These are phyloP conservation scores for Pseudogymnoascus sp. DNA, from an alignment of 2,329 filamentous ascomycete species.

Conservation along the genomic window DNA sequence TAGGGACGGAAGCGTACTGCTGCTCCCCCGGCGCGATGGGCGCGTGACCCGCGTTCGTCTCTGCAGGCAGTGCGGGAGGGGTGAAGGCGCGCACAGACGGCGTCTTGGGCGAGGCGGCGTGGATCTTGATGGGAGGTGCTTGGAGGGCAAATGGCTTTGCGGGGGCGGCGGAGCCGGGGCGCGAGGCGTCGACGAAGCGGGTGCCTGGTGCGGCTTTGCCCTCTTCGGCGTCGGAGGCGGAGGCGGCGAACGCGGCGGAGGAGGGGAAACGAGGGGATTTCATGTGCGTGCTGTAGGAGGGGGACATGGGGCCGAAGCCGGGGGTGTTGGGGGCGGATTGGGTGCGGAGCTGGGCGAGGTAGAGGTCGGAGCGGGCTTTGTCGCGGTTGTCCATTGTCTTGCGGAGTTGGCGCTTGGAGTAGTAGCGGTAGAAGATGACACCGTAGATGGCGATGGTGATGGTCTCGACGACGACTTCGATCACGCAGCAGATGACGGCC, in stretches of 20 bases:
- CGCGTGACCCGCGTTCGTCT: slow-evolving; percentile 52
- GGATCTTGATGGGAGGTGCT: slow-evolving; percentile 71
- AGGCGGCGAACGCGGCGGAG: slow-evolving; percentile 44
- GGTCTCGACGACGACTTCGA: slow-evolving; percentile 87
- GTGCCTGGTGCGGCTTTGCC: slow-evolving; percentile 40
- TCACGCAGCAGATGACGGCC: slow-evolving; percentile 92
- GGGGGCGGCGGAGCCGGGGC: slow-evolving; percentile 50
- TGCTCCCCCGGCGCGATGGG: slow-evolving; percentile 71
- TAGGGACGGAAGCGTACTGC: slow-evolving; percentile 77
- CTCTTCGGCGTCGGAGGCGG: slow-evolving; percentile 46
- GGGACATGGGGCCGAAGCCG: slow-evolving; percentile 69
- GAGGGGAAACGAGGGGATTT: slow-evolving; percentile 52
- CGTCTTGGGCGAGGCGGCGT: slow-evolving; percentile 66
- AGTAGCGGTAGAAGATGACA: slow-evolving; percentile 94
- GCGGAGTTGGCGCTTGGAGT: slow-evolving; percentile 87
- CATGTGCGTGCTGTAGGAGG: slow-evolving; percentile 35
- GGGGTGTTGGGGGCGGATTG: slow-evolving; percentile 95
- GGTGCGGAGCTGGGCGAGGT: slow-evolving; percentile 74
- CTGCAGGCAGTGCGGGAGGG: slow-evolving; percentile 30
- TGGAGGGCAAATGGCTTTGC: slow-evolving; percentile 74
- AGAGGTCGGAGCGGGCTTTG: slow-evolving; percentile 87
- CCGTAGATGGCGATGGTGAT: slow-evolving; percentile 90
- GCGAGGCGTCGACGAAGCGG: slow-evolving; percentile 49
- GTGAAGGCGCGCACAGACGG: slow-evolving; percentile 54
- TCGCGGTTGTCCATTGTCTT: slow-evolving; percentile 97